Base-by-base conservation (phyloP, 768 basidiomycete species). In the Pisolithus marmoratus region DNA sequence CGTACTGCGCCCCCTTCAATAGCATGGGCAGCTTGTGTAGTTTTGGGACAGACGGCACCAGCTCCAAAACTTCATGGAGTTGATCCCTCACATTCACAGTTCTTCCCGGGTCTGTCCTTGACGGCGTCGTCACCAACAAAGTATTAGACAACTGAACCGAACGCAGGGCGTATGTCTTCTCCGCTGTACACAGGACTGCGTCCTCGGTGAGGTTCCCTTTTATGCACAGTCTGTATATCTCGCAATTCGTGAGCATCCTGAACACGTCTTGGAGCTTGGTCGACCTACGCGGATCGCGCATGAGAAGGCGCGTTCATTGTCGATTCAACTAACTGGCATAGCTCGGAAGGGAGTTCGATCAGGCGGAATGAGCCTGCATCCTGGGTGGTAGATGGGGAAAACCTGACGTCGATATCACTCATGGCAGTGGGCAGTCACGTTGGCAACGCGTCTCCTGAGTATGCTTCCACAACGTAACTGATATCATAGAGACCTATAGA, bases 61-160 rank as follows among this genome's bases (percentile, higher is more conserved):
- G 73, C 67, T 99, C 96, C 46, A 98, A 69, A 45, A 97, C 77
- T 59, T 96, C 87, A 58, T 83, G 85, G 29, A 93, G 71, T 58
- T 86, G 84, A 57, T 93, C 90, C 48, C 85, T 81, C 48, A 96
- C 85, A 49, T 86, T 78, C 9, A 90, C 72, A 2, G 71, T 68
- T 42, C 78, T 73, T 19, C 70, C 63, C 2, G 64, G 57, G 41
- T 63, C 56, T 3, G 60, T 57, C 37, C 70, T 63, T 2, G 74
- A 70, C 17, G 82, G 72, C 3, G 83, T 83, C 54, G 88, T 74
- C 41, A 97, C 79, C 12, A 94, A 73, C 31, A 94, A 70, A 0
- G 92, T 85, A 67, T 98, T 98, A 17, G 94, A 96, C 44, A 96
- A 73, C 8, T 78, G 77, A n/a, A 98, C 85, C 0, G 93, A 87